Evolutionary conservation across 208 protist species (phyloP), one percentile per base, ranked within the genome.

Genomic region (Wallacemonas collosoma): DNA sequence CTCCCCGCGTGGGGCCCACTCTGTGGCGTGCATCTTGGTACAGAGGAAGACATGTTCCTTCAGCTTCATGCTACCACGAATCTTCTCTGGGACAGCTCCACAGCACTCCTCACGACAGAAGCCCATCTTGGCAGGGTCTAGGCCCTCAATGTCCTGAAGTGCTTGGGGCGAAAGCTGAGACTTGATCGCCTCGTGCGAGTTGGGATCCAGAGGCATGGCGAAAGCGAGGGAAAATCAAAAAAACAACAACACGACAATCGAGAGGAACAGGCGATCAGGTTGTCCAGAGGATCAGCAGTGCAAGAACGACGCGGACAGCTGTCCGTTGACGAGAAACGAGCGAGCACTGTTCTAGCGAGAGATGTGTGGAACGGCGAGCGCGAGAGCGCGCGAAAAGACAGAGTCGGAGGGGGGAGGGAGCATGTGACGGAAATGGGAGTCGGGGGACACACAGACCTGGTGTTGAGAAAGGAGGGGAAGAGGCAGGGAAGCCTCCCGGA

Each of bases 51-150:
- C 73, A 77, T 95, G 91, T 67, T 95, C 81, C 54, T 76, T 82
- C 50, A 96, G 78, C 62, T 81, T 79, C 81, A 97, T 93, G 81
- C 91, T 94, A 45, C 85, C 83, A 26, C 79, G 74, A 9, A 97
- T 72, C 62, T 91, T 93, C 35, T 72, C 60, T 2, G 89, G 89
- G 3, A 93, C 62, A 3, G 81, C 76, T 40, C 87, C 88, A 76
- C 90, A 94, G 84, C 93, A 97, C 84, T 97, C 91, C 78, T 86
- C 79, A 39, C 93, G 87, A 43, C 76, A 79, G 62, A 97, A 97
- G 61, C 94, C 94, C 56, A 86, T 81, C 71, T 80, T 71, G 55
- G 40, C 57, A 8, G 85, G 80, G 72, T 97, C 89, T 38, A 97
- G 71, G 26, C 86, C 92, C 65, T 97, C 94, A 73, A 97, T 97